Evolutionary conservation across 2,329 filamentous ascomycete genomes (phyloP), one percentile per base, ranked within the genome.

Genomic region (Pezicula radicicola): DNA sequence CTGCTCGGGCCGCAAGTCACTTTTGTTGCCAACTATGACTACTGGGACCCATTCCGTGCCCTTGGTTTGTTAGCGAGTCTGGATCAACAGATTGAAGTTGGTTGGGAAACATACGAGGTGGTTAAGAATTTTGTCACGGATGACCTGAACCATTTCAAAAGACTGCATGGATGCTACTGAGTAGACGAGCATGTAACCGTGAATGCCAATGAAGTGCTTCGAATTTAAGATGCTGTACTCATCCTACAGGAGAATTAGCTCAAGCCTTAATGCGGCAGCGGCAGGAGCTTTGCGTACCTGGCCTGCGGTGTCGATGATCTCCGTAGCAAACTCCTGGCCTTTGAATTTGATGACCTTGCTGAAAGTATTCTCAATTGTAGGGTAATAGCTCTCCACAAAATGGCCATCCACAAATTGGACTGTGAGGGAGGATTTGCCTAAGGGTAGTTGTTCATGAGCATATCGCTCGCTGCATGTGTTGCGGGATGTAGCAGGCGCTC

Each of bases 321-420:
- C 94, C 12, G 92, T 96, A 48, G 89, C 85, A 72, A 86, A 99
- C 60, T 97, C 94, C 71, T 97, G 91, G 47, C 89, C 88, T 72
- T 94, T 96, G 72, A 89, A 88, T 64, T 90, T 88, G 70, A 99
- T 96, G 61, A 91, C 87, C 71, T 96, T 96, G 77, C 88, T 95
- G 70, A 99, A 99, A 2, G 93, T 97, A 72, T 97, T 99, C 72
- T 99, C 94, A 66, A 99, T 97, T 39, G 94, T 99, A 35, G 94
- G 94, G 71, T 99, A 99, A 75, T 99, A 99, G 72, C 89, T 95
- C 72, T 99, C 94, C 67, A 99, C 93, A 68, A 99, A 99, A 74
- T 96, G 92, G 57, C 91, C 91, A 70, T 99, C 94, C 67, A 97
- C 93, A 68, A 94, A 97, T 68, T 93, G 93, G 45, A 97, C 94